Evolutionary conservation across 345 rosid species (phyloP).

Genomic region (Leavenworthia alabamica): DNA sequence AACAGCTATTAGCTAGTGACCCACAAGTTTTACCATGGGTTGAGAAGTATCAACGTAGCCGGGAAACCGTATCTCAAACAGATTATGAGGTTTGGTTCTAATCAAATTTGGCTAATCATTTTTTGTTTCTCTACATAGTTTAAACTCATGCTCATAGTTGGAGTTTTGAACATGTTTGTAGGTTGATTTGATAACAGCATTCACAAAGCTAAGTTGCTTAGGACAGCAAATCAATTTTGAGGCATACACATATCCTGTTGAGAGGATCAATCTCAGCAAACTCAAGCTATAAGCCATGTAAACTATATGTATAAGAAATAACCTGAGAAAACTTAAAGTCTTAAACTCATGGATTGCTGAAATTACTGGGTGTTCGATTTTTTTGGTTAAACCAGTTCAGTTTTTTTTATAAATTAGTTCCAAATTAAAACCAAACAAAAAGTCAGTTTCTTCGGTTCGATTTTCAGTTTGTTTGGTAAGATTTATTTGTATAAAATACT

Average conservation of each 20-base stretch:
- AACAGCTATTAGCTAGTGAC: conserved; percentile 56
- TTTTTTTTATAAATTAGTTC: too few relatives aligned
- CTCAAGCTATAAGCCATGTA: conserved; percentile 48
- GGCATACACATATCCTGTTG: conserved; percentile 67
- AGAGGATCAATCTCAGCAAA: conserved; percentile 59
- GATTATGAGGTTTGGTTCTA: conserved; percentile 67
- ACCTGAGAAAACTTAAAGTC: background rate
- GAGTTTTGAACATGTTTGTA: conserved; percentile 20
- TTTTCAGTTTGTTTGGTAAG: too few relatives aligned
- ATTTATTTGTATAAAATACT: too few relatives aligned
- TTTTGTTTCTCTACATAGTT: background rate
- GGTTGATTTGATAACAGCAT: conserved; percentile 89
- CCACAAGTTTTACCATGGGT: conserved; percentile 78
- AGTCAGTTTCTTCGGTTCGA: too few relatives aligned
- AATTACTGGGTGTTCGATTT: too few relatives aligned
- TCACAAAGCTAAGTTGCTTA: conserved; percentile 68
- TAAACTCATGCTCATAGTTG: background rate
- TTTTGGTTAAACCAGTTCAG: too few relatives aligned
- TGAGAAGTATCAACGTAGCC: conserved; percentile 80
- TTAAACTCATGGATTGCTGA: background rate
- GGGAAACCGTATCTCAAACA: conserved; percentile 86
- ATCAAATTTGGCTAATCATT: background rate
- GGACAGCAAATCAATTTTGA: conserved; percentile 89
- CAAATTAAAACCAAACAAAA: too few relatives aligned
- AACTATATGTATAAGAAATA: background rate